Evolutionary conservation across 495 filamentous ascomycete genomes (phyloP).

Genomic region (Hypoxylon fragiforme): DNA sequence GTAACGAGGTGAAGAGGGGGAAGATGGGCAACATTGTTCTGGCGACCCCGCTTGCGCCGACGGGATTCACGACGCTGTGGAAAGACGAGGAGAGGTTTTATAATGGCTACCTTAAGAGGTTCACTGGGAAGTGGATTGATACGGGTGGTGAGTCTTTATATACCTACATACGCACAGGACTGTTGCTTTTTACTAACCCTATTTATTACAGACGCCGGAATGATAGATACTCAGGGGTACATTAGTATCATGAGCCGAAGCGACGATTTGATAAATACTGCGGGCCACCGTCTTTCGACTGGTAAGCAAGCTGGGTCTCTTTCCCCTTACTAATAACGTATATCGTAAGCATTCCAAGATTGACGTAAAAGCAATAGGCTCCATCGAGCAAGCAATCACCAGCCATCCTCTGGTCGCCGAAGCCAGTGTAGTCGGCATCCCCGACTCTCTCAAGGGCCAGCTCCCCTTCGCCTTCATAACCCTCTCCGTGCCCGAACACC

Average conservation of each 20-base stretch:
- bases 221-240: conserved; percentile 81
- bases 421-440: conserved; percentile 82
- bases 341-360: too few relatives aligned
- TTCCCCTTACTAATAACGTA: too few relatives aligned
- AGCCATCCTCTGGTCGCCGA: conserved; percentile 77
- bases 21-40: conserved; percentile 93
- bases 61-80: conserved; percentile 84
- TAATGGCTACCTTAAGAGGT: conserved; percentile 76
- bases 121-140: conserved; percentile 79
- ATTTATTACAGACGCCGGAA: conserved; percentile 67
- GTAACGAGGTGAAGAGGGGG: conserved; percentile 64
- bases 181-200: conserved; percentile 8
- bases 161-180: too few relatives aligned
- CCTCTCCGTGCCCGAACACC: conserved; percentile 52
- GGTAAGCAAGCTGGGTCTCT: too few relatives aligned
- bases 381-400: conserved; percentile 88
- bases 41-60: conserved; percentile 77
- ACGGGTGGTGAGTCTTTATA: conserved; percentile 61
- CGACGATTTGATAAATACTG: conserved; percentile 95
- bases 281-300: conserved; percentile 88
- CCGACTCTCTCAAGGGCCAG: conserved; percentile 83
- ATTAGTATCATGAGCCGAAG: conserved; percentile 83
- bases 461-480: conserved; percentile 88
- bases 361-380: conserved; percentile 48
- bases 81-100: conserved; percentile 83